These are phyloP conservation scores for Silybum marianum DNA, from an alignment of 129 eudicot genomes.

Conservation along the genomic window DNA sequence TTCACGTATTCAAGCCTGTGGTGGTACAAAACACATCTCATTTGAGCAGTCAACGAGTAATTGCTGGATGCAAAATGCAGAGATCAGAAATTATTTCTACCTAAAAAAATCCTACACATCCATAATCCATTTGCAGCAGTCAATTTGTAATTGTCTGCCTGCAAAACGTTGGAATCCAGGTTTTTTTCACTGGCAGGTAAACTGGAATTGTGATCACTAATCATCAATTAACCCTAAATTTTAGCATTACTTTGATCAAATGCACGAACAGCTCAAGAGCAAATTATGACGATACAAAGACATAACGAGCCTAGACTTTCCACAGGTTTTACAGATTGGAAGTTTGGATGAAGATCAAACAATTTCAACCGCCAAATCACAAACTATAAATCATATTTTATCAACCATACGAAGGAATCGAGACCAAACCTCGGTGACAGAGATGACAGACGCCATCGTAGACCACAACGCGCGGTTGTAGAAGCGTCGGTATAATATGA, in stretches of 20 bases:
- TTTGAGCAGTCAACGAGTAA: not conserved
- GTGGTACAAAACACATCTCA: not conserved
- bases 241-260: not conserved
- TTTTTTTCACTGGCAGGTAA: not conserved
- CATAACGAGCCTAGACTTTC: not conserved
- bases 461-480: slow-evolving; percentile 81
- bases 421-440: slow-evolving; percentile 68
- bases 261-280: not conserved
- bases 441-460: slow-evolving; percentile 96
- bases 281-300: not conserved
- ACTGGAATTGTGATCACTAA: too few species aligned
- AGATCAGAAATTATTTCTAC: not conserved
- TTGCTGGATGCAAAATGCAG: not conserved
- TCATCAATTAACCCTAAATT: not conserved
- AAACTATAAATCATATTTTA: not conserved
- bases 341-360: not conserved
- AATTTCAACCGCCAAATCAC: not conserved
- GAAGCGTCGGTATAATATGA: slow-evolving; percentile 37
- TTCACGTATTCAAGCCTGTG: not conserved
- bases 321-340: not conserved
- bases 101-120: not conserved
- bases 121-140: not conserved
- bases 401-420: not conserved
- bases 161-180: not conserved
- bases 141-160: not conserved